Evolutionary conservation across 208 protist species (phyloP), one percentile per base, ranked within the genome.

Genomic region (Leishmania lainsoni): DNA sequence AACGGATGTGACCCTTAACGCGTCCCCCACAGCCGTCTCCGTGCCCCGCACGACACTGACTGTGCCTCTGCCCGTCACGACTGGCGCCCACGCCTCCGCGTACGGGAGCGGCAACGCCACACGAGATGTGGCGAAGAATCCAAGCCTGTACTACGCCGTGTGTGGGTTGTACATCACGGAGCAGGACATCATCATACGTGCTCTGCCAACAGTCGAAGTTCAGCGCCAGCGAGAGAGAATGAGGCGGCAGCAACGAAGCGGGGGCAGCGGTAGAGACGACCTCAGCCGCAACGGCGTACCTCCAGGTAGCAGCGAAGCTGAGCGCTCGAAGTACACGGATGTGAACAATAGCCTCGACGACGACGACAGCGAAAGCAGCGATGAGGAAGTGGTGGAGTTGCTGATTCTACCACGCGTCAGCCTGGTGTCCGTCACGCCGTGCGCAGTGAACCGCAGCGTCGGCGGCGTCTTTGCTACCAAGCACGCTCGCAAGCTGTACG

Each of bases 121-220:
- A 29, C 81, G 81, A 0, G 81, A 85, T 59, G 49, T 74, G 3
- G 75, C 76, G 10, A 71, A 74, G 32, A 76, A 81, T n/a, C 81
- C 81, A 22, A 81, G 71, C 39, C 84, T 84, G 6, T 87, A 87
- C 76, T 80, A 87, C 52, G 76, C 84, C 68, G 52, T 84, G 52
- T 87, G 84, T 58, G 79, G 73, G 39, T 59, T 87, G 45, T 85
- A 85, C 80, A 79, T 87, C 71, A 87, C 84, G 45, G 84, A 87
- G 76, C 80, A 87, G 63, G 84, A 87, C 69, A 58, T 87, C 6
- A 26, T 87, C 20, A 75, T 87, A 49, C 79, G 80, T 5, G 73
- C 80, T 9, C 6, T 84, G 52, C 84, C 84, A 6, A 84, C 81
- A 29, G 84, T 70, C 3, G 84, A 69, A 29, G 80, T 83, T 39